Conservation (phyloP, 2,329 filamentous ascomycete genomes). For the Leptographium radiaticola region DNA sequence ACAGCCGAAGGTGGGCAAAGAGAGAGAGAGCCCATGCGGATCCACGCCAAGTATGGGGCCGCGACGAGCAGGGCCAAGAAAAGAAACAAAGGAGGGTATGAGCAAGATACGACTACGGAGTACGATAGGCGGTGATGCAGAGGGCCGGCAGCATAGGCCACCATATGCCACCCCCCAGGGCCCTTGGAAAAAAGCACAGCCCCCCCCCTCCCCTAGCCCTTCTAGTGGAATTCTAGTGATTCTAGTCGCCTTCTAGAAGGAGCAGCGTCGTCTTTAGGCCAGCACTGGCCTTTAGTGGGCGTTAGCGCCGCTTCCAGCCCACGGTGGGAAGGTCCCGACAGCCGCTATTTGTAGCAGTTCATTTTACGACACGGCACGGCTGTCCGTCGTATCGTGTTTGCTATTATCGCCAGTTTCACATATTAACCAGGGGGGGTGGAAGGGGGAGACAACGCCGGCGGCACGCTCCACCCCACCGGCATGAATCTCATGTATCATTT, state of each 20-base stretch:
- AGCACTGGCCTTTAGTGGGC: not conserved
- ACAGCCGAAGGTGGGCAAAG: too few species aligned
- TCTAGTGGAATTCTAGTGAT: not conserved
- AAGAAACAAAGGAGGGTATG: too few species aligned
- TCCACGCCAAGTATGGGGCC: too few species aligned
- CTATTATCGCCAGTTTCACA: not conserved
- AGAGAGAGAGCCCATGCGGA: too few species aligned
- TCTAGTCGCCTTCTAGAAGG: slow-evolving; percentile 1
- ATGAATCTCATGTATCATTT: too few species aligned
- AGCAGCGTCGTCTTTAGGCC: not conserved
- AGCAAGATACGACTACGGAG: too few species aligned
- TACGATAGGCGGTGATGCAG: too few species aligned
- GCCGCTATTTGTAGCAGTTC: not conserved
- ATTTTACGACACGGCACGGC: not conserved
- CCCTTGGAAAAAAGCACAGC: not conserved
- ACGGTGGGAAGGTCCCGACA: not conserved
- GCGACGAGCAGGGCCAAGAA: too few species aligned
- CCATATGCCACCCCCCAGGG: too few species aligned
- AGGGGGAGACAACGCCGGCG: too few species aligned
- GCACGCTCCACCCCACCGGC: not conserved
- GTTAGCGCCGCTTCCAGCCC: too few species aligned
- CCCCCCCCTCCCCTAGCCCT: not conserved
- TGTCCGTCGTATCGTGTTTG: not conserved
- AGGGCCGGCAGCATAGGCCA: too few species aligned
- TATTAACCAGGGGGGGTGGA: not conserved